Percentiles rank a stretch among this genome's conserved stretches.
These are phyloP conservation scores for Hypoxylon rubiginosum DNA, from an alignment of 2,329 filamentous ascomycete genomes.

Conservation along the genomic window DNA sequence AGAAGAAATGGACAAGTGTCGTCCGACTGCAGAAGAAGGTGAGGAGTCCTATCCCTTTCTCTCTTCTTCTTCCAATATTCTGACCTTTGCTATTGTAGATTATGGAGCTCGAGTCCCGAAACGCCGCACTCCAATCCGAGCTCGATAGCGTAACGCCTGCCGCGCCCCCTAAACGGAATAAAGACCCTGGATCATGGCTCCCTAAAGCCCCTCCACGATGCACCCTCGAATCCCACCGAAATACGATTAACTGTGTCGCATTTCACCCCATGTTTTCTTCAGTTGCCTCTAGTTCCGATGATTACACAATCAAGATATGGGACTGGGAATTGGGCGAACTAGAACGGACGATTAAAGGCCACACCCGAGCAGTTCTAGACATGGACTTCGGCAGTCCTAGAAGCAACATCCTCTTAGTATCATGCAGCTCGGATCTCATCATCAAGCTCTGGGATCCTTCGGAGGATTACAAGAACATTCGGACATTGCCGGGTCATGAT, in stretches of 20 bases:
- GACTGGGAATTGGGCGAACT: slow-evolving; percentile 95
- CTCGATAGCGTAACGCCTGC: slow-evolving; percentile 83
- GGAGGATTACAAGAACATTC: slow-evolving; percentile 94
- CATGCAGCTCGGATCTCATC: slow-evolving; percentile 88
- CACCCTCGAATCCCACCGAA: slow-evolving; percentile 84
- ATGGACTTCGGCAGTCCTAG: slow-evolving; percentile 90
- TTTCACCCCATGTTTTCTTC: slow-evolving; percentile 95
- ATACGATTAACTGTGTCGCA: slow-evolving; percentile 86
- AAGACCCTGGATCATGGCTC: slow-evolving; percentile 88
- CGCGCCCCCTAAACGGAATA: slow-evolving; percentile 82
- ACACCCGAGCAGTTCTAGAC: slow-evolving; percentile 89
- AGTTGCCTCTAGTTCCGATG: slow-evolving; percentile 90
- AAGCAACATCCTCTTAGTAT: slow-evolving; percentile 82
- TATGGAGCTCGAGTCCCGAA: slow-evolving; percentile 89
- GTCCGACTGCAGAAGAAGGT: slow-evolving; percentile 97
- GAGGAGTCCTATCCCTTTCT: slow-evolving; percentile 41
- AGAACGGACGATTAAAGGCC: slow-evolving; percentile 90
- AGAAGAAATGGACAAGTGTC: slow-evolving; percentile 99
- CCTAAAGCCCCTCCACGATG: slow-evolving; percentile 86
- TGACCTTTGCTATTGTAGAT: slow-evolving; percentile 68
- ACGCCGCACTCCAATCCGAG: slow-evolving; percentile 80
- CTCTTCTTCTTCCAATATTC: slow-evolving; percentile 17
- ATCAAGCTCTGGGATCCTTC: slow-evolving; percentile 96
- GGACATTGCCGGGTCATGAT: slow-evolving; percentile 90
- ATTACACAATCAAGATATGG: slow-evolving; percentile 96